Evolutionary conservation across 2,329 filamentous ascomycete species (phyloP), one percentile per base, ranked within the genome.

Genomic region (Trichoderma lentiforme): DNA sequence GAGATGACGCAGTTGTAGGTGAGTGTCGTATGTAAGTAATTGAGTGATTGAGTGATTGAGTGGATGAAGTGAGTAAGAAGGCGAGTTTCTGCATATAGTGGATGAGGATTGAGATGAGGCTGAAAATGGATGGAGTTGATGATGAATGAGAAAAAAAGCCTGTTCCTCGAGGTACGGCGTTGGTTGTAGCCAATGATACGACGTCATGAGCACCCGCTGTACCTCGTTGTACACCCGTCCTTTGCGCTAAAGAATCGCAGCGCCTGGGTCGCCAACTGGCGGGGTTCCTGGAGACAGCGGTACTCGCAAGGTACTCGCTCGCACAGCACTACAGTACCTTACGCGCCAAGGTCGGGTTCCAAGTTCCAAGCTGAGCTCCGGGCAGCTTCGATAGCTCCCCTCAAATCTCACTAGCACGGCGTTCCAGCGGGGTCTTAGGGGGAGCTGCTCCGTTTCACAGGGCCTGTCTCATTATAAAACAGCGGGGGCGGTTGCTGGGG

Each of bases 391-490:
- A 66, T 53, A 66, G 63, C 43, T 66, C n/a, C 47, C 63, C 63
- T 39, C 63, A 26, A 34, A 66, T 66, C 21, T 34, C 47, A 56
- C 47, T 30, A 34, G 47, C n/a, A 34, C 57, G 24, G 57, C 14
- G 30, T 34, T 62, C 24, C 39, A 62, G 66, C 58, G 66, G 66
- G 66, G 66, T 70, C 43, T 51, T 70, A 34, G 57, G 67, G 39
- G 39, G 32, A 51, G 26, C 62, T 65, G 62, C 18, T 18, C 24
- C 47, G 63, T 66, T 66, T 66, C 63, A 66, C 63, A 39, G 32
- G 63, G 30, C 63, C 18, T 56, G 47, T 51, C 63, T 66, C 63
- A 66, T 66, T 66, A 66, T 58, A 68, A 68, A 68, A 68, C 56
- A 68, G 65, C 53, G 36, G 65, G 53, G 39, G 15, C 26, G 61